These are phyloP conservation scores for Psidium guajava DNA, from an alignment of 345 rosid species.

Conservation along the genomic window DNA sequence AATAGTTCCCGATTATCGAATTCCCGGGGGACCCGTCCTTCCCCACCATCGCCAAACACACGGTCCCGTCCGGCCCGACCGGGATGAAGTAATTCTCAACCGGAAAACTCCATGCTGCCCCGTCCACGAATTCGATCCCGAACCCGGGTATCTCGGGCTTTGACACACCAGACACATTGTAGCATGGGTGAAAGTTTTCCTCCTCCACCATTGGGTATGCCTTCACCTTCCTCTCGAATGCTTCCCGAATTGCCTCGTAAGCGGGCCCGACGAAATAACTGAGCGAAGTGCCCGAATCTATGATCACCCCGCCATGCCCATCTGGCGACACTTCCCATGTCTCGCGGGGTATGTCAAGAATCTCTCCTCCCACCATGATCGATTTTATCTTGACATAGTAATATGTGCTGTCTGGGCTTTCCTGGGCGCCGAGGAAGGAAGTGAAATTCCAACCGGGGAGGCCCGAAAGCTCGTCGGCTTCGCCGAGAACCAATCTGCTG, in stretches of 20 bases:
- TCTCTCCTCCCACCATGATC: constrained; percentile 50
- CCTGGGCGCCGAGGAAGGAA: constrained; percentile 40
- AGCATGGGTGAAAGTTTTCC: constrained; percentile 54
- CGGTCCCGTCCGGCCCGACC: constrained; percentile 29
- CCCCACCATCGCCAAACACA: constrained; percentile 67
- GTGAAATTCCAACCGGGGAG: constrained; percentile 64
- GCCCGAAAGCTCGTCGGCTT: constrained; percentile 42
- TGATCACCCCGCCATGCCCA: constrained; percentile 76
- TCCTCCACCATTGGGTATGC: constrained; percentile 37
- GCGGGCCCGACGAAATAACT: constrained; percentile 68
- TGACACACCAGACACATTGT: constrained; percentile 50
- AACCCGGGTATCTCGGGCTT: constrained; percentile 57
- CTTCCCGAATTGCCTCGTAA: constrained; percentile 44
- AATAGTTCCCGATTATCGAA: constrained; percentile 77
- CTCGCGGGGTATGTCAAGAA: constrained; percentile 49
- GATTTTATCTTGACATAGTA: constrained; percentile 74
- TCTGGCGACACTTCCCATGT: constrained; percentile 56
- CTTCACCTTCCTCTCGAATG: constrained; percentile 48
- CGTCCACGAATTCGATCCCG: constrained; percentile 50
- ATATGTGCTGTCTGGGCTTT: constrained; percentile 48
- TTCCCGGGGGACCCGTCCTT: constrained; percentile 40
- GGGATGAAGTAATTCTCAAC: constrained; percentile 55
- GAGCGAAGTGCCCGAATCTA: constrained; percentile 73
- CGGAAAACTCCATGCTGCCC: constrained; percentile 78
- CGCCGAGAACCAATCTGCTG: constrained; percentile 84